These are phyloP conservation scores for Chalciporus pseudorubinellus DNA, from an alignment of 768 basidiomycete genomes.

Conservation along the genomic window DNA sequence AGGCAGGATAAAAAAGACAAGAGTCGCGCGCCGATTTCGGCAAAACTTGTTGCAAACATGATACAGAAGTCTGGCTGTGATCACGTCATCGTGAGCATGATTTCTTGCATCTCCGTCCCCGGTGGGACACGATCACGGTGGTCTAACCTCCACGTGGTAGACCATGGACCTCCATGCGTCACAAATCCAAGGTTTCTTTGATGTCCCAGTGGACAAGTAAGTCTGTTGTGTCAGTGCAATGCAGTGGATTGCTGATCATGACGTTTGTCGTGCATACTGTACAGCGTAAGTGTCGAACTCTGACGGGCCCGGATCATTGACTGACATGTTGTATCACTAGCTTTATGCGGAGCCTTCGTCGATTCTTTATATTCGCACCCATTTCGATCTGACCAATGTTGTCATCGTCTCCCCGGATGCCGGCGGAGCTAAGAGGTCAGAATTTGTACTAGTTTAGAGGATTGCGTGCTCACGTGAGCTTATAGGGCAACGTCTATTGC, in stretches of 20 bases:
- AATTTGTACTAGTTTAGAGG: not conserved
- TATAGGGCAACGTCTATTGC: conserved; percentile 94
- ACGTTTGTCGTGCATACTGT: not conserved
- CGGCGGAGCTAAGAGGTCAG: conserved; percentile 94
- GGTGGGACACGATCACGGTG: conserved; percentile 3
- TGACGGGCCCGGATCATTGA: conserved; percentile 7
- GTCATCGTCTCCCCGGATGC: conserved; percentile 98
- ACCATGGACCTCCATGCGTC: conserved; percentile 99
- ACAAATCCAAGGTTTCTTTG: conserved; percentile 99
- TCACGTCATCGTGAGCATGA: conserved; percentile 84
- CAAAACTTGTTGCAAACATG: conserved; percentile 98
- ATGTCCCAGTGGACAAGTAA: conserved; percentile 99
- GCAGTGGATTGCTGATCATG: conserved; percentile 14
- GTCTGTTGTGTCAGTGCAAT: conserved; percentile 33
- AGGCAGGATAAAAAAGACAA: conserved; percentile 99
- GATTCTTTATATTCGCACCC: conserved; percentile 89
- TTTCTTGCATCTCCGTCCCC: not conserved
- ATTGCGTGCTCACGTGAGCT: conserved; percentile 15
- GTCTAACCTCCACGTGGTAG: conserved; percentile 37
- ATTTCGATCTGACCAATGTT: conserved; percentile 80
- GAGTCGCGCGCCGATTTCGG: conserved; percentile 95
- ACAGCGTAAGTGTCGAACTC: conserved; percentile 48
- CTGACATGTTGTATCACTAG: conserved; percentile 39
- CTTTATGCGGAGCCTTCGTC: conserved; percentile 96
- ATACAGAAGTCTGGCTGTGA: conserved; percentile 90